Percentiles rank a stretch among this genome's conserved stretches.
These are phyloP conservation scores for Rheum nobile DNA, from an alignment of 148 eudicot genomes.

Conservation along the genomic window DNA sequence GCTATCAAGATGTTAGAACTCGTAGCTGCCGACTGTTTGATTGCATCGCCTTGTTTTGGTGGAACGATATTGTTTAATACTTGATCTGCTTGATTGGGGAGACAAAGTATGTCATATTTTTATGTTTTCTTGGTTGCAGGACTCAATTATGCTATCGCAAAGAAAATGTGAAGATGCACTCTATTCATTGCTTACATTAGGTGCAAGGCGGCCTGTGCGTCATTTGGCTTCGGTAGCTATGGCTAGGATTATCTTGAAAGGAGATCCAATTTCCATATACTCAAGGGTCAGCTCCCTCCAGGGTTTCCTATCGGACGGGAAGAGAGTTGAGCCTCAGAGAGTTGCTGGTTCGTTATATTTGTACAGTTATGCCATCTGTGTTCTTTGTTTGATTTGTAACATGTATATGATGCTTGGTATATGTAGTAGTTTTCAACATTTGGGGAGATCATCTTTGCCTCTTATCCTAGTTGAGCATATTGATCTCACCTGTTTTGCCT, in stretches of 20 bases:
- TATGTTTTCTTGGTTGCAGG: conserved; percentile 29
- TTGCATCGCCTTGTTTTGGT: background rate
- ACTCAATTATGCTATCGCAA: conserved; percentile 68
- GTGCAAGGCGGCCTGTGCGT: conserved; percentile 86
- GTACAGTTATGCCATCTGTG: background rate
- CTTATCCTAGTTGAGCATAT: background rate
- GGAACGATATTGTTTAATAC: background rate
- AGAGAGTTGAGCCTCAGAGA: conserved; percentile 67
- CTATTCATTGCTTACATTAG: conserved; percentile 66
- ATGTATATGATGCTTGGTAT: background rate
- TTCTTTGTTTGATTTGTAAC: background rate
- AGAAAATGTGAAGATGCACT: conserved; percentile 95
- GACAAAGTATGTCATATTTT: background rate
- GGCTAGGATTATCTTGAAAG: conserved; percentile 71
- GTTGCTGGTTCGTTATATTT: conserved; percentile 61
- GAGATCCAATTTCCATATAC: conserved; percentile 90
- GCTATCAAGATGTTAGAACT: background rate
- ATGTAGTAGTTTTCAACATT: background rate
- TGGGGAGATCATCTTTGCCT: background rate
- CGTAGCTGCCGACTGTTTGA: background rate
- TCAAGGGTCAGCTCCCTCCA: conserved; percentile 90
- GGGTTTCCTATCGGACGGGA: conserved; percentile 90
- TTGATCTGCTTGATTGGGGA: background rate
- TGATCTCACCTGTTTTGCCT: background rate
- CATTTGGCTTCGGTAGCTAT: conserved; percentile 90